phyloP scores from a whole-genome alignment of 2,329 filamentous ascomycete genomes.

The Aspergillus tamarii region DNA sequence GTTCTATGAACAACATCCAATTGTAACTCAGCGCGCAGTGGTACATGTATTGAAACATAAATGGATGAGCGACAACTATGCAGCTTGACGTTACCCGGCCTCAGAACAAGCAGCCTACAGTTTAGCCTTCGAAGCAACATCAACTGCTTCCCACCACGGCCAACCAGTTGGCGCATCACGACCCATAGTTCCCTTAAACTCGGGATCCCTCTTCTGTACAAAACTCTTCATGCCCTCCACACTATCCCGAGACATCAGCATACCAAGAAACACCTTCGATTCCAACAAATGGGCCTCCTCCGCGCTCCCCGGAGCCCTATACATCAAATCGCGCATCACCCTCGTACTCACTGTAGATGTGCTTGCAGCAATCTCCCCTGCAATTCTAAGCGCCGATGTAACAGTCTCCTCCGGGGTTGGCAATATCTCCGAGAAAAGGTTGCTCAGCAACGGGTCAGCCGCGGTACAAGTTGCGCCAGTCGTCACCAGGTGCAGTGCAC shows the following conservation, averaged over 20 bases:
- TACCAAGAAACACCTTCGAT: constrained; percentile 21
- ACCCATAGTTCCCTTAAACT: not conserved
- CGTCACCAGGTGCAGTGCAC: constrained; percentile 67
- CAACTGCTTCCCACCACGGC: not conserved
- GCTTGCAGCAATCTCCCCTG: constrained; percentile 63
- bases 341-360: constrained; percentile 54
- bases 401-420: constrained; percentile 61
- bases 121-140: not conserved
- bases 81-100: not conserved
- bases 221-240: not conserved
- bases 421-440: constrained; percentile 65
- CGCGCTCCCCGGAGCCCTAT: constrained; percentile 66
- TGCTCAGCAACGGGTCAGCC: constrained; percentile 52
- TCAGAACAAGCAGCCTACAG: not conserved
- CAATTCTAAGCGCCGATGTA: constrained; percentile 63
- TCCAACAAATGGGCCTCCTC: constrained; percentile 71
- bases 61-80: not conserved
- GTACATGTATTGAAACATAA: not conserved
- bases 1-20: not conserved
- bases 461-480: constrained; percentile 62
- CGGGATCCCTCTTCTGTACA: not conserved
- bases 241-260: constrained; percentile 11
- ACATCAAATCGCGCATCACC: constrained; percentile 62
- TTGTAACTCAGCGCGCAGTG: not conserved
- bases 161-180: not conserved